Conservation (phyloP, 2,329 filamentous ascomycete genomes). For the Aspergillus sp. region DNA sequence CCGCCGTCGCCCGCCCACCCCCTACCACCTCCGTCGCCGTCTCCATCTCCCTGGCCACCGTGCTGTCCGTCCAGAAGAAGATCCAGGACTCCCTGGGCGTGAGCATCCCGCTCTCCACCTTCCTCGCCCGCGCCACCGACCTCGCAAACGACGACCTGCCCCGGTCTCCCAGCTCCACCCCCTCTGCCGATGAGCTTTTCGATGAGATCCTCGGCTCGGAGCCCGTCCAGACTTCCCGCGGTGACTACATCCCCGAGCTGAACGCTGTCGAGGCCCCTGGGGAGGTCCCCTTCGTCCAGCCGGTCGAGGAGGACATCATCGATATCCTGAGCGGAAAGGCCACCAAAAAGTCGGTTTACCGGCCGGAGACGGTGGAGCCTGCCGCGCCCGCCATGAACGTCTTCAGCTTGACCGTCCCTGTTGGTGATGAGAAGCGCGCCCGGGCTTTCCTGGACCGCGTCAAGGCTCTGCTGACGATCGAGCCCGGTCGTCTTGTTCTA, state of each 20-base stretch:
- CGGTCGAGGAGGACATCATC: constrained; percentile 70
- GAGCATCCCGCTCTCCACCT: constrained; percentile 78
- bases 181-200: constrained; percentile 80
- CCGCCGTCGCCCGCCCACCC: constrained; percentile 24
- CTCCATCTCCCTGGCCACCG: constrained; percentile 74
- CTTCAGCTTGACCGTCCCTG: constrained; percentile 77
- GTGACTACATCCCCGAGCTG: constrained; percentile 71
- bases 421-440: constrained; percentile 78
- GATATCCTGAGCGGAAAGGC: constrained; percentile 67
- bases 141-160: constrained; percentile 87
- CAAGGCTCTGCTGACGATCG: constrained; percentile 77
- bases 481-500: constrained; percentile 71
- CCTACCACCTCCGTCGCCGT: constrained; percentile 57
- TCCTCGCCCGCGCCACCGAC: constrained; percentile 80
- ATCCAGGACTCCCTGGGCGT: constrained; percentile 76
- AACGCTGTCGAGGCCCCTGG: constrained; percentile 45
- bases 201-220: constrained; percentile 73
- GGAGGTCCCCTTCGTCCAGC: constrained; percentile 34
- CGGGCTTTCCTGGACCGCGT: constrained; percentile 80
- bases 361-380: constrained; percentile 31
- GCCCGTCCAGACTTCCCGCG: constrained; percentile 50
- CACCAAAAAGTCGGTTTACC: constrained; percentile 24
- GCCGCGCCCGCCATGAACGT: constrained; percentile 62
- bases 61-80: constrained; percentile 76
- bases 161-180: constrained; percentile 60